Percentiles rank a stretch among this genome's conserved stretches.
These are phyloP conservation scores for Rhodocollybia butyracea DNA, from an alignment of 768 basidiomycete genomes.

Conservation along the genomic window DNA sequence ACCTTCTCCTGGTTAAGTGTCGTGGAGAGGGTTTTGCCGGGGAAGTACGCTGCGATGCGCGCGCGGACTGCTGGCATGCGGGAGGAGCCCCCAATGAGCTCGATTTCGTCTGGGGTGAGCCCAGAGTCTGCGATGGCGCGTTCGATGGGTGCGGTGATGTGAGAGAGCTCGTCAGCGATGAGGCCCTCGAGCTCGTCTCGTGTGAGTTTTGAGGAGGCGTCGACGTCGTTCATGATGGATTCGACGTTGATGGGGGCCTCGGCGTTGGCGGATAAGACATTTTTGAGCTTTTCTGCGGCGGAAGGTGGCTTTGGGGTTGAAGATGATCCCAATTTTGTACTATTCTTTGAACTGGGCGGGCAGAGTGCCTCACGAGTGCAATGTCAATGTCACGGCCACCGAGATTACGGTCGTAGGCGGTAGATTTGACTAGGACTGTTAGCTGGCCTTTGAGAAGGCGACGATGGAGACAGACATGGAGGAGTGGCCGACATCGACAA, in stretches of 20 bases:
- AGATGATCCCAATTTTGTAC: constrained; percentile 95
- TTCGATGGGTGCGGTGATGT: constrained; percentile 72
- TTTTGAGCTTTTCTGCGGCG: constrained; percentile 96
- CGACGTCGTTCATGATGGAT: constrained; percentile 94
- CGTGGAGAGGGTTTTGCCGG: constrained; percentile 78
- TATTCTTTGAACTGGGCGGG: constrained; percentile 91
- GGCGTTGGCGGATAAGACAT: constrained; percentile 90
- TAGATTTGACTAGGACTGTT: constrained; percentile 74
- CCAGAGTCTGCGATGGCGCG: constrained; percentile 80
- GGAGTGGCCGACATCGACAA: constrained; percentile 95
- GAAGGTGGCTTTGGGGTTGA: constrained; percentile 91
- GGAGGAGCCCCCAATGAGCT: constrained; percentile 91
- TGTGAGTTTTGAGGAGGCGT: constrained; percentile 81
- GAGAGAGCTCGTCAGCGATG: constrained; percentile 70
- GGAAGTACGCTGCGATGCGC: constrained; percentile 80
- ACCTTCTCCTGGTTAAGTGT: constrained; percentile 99
- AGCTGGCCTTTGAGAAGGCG: constrained; percentile 93
- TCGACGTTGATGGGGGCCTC: constrained; percentile 92
- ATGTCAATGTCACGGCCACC: constrained; percentile 97
- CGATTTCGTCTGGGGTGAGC: constrained; percentile 79
- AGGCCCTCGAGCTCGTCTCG: constrained; percentile 84
- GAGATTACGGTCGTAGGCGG: constrained; percentile 90
- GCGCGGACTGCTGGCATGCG: constrained; percentile 91
- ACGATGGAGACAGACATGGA: constrained; percentile 84
- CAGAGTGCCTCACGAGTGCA: constrained; percentile 85